Conservation (phyloP, 495 filamentous ascomycete genomes). For the Glutinoglossum americanum region DNA sequence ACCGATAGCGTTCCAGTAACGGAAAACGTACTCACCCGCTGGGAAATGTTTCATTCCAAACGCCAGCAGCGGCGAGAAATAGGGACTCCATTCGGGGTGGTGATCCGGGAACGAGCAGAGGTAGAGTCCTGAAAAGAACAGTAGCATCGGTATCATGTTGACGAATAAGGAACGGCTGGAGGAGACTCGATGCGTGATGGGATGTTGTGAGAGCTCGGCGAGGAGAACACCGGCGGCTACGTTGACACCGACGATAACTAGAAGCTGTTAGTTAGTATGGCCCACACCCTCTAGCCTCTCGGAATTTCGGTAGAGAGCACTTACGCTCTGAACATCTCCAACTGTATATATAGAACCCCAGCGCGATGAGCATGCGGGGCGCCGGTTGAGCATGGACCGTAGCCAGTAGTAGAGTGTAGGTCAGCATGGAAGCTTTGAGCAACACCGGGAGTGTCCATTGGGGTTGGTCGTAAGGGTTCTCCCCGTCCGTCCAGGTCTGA, state of each 20-base stretch:
- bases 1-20: neutral
- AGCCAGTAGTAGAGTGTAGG: conserved; percentile 12
- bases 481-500: conserved; percentile 12
- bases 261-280: neutral
- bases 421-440: conserved; percentile 13
- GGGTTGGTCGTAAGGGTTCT: conserved; percentile 16
- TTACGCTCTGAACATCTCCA: conserved; percentile 13
- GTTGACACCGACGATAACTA: neutral
- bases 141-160: neutral
- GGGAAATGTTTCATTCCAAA: neutral
- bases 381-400: conserved; percentile 10
- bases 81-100: neutral
- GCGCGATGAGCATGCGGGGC: conserved; percentile 8
- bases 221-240: conserved; percentile 4
- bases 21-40: neutral
- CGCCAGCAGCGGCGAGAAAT: neutral
- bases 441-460: conserved; percentile 16
- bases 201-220: conserved; percentile 1
- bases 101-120: neutral
- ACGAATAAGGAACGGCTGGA: neutral
- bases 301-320: neutral
- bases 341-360: conserved; percentile 10
- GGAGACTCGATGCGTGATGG: neutral
- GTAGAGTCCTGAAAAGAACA: neutral
- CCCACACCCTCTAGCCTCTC: neutral